These are phyloP conservation scores for Calycina herbarum DNA, from an alignment of 2,329 filamentous ascomycete genomes.

Conservation along the genomic window DNA sequence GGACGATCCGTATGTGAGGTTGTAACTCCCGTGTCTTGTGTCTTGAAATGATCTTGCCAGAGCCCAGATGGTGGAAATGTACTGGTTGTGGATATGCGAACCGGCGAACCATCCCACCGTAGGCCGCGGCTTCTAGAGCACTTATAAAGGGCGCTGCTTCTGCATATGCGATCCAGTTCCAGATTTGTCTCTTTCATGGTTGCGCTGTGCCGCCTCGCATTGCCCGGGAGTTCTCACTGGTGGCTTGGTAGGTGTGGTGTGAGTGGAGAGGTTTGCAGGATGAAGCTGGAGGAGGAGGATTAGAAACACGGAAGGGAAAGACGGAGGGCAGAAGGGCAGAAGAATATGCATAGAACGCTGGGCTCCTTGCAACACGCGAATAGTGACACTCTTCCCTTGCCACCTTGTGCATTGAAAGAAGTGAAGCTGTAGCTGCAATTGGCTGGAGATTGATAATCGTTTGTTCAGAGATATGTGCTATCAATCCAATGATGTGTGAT, in stretches of 20 bases:
- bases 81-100: too few relatives aligned
- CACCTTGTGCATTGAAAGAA: too few relatives aligned
- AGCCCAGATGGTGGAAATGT: too few relatives aligned
- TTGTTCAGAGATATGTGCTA: too few relatives aligned
- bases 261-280: neutral
- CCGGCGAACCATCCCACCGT: too few relatives aligned
- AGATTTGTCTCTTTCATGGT: neutral
- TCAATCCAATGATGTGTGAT: too few relatives aligned
- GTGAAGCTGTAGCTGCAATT: too few relatives aligned
- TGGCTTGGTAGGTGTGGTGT: neutral
- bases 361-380: slow-evolving; percentile 18
- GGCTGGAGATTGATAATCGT: too few relatives aligned
- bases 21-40: too few relatives aligned
- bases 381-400: slow-evolving; percentile 3
- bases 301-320: neutral
- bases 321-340: neutral
- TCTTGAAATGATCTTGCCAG: too few relatives aligned
- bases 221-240: slow-evolving; percentile 6
- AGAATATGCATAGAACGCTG: slow-evolving; percentile 27
- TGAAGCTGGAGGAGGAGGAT: neutral
- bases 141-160: neutral
- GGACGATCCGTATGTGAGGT: neutral
- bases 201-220: neutral
- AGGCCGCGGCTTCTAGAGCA: neutral
- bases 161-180: neutral